These are phyloP conservation scores for Xanthoconium stramineum DNA, from an alignment of 768 basidiomycete species.

Conservation along the genomic window DNA sequence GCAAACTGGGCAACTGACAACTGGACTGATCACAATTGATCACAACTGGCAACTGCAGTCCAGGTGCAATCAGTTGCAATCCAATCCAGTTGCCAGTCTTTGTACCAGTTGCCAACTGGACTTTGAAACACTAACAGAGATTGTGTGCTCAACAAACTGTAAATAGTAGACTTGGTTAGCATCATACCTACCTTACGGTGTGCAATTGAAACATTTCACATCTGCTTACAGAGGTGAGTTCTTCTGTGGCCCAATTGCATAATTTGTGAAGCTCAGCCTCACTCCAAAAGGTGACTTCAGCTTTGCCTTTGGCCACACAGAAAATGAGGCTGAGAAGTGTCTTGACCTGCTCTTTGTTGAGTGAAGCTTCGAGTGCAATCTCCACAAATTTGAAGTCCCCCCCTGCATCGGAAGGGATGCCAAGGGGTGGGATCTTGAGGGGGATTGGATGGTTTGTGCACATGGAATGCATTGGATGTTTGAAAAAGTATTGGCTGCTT, in stretches of 20 bases:
- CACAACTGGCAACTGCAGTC: too few relatives aligned
- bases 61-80: too few relatives aligned
- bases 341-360: constrained; percentile 7
- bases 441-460: not conserved
- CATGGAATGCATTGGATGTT: too few relatives aligned
- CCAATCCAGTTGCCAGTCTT: too few relatives aligned
- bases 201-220: not conserved
- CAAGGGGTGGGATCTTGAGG: not conserved
- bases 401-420: not conserved
- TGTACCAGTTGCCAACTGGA: too few relatives aligned
- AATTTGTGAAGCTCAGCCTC: not conserved
- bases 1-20: too few relatives aligned
- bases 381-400: constrained; percentile 11
- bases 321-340: constrained; percentile 4
- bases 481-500: not conserved
- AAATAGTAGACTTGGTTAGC: too few relatives aligned
- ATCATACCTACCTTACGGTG: too few relatives aligned
- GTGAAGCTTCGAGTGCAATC: constrained; percentile 7
- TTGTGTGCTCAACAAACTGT: too few relatives aligned
- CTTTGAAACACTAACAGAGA: too few relatives aligned
- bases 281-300: constrained; percentile 15
- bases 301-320: constrained; percentile 7
- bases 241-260: not conserved
- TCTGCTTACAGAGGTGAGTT: not conserved
- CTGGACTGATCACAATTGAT: too few relatives aligned